A percentile compares a stretch with the other conserved stretches of the same genome.
phyloP scores from a whole-genome alignment of 2,329 filamentous ascomycete genomes.

The Periconia digitata region DNA sequence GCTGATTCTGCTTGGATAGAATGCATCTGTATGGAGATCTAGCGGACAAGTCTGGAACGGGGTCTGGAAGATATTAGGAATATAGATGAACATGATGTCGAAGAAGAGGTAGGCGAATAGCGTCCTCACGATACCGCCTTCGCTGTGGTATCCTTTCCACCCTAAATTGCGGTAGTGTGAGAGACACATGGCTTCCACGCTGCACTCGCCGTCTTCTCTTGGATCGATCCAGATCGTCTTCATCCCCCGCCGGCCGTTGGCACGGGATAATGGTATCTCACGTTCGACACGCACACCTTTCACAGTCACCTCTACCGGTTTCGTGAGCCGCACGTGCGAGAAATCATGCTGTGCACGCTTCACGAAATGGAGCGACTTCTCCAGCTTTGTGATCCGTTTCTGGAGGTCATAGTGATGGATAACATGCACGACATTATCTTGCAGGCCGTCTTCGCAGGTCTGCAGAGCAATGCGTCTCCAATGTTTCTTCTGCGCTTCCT shows the following conservation, averaged over 20 bases:
- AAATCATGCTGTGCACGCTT: slow-evolving; percentile 92
- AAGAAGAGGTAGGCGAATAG: slow-evolving; percentile 83
- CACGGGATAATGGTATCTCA: slow-evolving; percentile 45
- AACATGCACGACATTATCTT: slow-evolving; percentile 85
- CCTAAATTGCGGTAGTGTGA: slow-evolving; percentile 79
- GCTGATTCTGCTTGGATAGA: slow-evolving; percentile 80
- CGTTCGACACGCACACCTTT: slow-evolving; percentile 77
- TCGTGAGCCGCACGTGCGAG: slow-evolving; percentile 75
- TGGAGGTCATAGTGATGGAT: slow-evolving; percentile 95
- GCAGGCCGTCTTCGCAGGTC: slow-evolving; percentile 84
- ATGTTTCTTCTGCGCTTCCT: slow-evolving; percentile 71
- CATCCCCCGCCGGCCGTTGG: slow-evolving; percentile 51
- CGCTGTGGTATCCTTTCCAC: slow-evolving; percentile 93
- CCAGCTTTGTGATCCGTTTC: slow-evolving; percentile 88
- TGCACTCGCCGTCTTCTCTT: slow-evolving; percentile 71
- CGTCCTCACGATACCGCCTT: slow-evolving; percentile 90
- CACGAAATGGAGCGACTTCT: slow-evolving; percentile 78
- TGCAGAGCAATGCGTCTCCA: slow-evolving; percentile 76
- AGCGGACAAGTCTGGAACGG: slow-evolving; percentile 91
- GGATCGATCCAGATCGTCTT: slow-evolving; percentile 91
- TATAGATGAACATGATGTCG: slow-evolving; percentile 88
- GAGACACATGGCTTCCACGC: slow-evolving; percentile 92
- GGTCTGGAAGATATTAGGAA: slow-evolving; percentile 97
- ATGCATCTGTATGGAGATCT: slow-evolving; percentile 89
- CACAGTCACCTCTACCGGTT: slow-evolving; percentile 73